Conservation (phyloP, 257 asterid species). For the Lycium barbarum region DNA sequence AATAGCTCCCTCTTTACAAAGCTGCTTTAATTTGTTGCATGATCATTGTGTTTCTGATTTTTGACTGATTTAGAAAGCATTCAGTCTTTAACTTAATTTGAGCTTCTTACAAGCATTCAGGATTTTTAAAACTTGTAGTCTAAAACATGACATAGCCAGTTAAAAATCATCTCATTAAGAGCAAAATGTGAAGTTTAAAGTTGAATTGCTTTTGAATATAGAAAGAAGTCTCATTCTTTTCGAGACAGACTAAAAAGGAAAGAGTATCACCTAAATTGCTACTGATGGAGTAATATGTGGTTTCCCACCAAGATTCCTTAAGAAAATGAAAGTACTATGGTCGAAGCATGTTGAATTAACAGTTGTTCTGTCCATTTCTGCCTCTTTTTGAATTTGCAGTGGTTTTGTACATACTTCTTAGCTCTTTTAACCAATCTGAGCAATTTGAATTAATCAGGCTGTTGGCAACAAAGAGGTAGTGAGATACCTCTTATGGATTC, state of each 20-base stretch:
- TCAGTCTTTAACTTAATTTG: background rate
- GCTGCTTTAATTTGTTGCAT: background rate
- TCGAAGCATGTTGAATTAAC: background rate
- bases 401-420: background rate
- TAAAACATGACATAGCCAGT: too few relatives aligned
- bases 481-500: constrained; percentile 82
- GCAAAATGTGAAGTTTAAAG: too few relatives aligned
- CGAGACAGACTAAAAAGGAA: background rate
- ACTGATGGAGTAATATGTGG: background rate
- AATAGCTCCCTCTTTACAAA: background rate
- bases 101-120: too few relatives aligned
- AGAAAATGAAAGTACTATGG: background rate
- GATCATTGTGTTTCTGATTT: background rate
- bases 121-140: too few relatives aligned
- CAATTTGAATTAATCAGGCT: constrained; percentile 48
- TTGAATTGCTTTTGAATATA: background rate
- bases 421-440: background rate
- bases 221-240: background rate
- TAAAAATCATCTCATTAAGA: too few relatives aligned
- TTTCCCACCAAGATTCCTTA: too few relatives aligned
- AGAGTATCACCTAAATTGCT: background rate
- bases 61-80: background rate
- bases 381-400: too few relatives aligned
- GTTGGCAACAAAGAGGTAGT: constrained; percentile 70
- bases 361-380: too few relatives aligned